Percentiles rank a stretch among this genome's conserved stretches.
phyloP scores from a whole-genome alignment of 228 moss, liverwort and hornwort genomes.

The Sphagnum magellanicum region DNA sequence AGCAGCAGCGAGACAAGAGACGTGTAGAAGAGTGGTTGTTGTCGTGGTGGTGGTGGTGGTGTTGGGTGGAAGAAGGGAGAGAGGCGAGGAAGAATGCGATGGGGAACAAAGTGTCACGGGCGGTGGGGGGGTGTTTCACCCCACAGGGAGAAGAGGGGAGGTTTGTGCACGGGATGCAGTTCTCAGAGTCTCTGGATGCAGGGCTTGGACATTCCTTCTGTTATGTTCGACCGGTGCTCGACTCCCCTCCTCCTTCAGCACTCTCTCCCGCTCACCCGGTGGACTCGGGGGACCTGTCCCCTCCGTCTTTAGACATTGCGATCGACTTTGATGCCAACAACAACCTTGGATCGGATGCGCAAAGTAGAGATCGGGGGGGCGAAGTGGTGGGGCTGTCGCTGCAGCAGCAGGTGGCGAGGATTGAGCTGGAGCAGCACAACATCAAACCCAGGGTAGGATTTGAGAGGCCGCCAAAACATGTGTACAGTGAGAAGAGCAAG shows the following conservation, averaged over 20 bases:
- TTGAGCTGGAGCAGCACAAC: slow-evolving; percentile 14
- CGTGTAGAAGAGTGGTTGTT: no score
- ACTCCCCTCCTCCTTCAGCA: slow-evolving; percentile 31
- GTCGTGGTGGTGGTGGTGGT: no score
- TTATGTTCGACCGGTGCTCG: slow-evolving; percentile 72
- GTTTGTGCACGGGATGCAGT: slow-evolving; percentile 52
- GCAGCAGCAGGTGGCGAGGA: neutral
- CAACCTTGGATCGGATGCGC: slow-evolving; percentile 5
- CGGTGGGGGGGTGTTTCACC: slow-evolving; percentile 68
- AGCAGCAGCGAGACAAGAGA: no score
- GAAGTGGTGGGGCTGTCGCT: neutral
- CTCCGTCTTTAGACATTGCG: slow-evolving; percentile 16
- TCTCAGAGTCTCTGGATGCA: slow-evolving; percentile 91
- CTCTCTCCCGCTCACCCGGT: slow-evolving; percentile 16
- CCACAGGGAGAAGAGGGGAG: slow-evolving; percentile 34
- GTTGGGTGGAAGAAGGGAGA: neutral
- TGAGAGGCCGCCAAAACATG: slow-evolving; percentile 20
- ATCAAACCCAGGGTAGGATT: slow-evolving; percentile 23
- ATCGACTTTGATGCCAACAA: slow-evolving; percentile 1
- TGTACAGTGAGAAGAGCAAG: slow-evolving; percentile 45
- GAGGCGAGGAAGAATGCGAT: slow-evolving; percentile 13
- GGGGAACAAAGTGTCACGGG: slow-evolving; percentile 58
- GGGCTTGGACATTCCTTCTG: slow-evolving; percentile 97
- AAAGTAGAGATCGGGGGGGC: slow-evolving; percentile 5
- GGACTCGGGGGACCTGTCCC: slow-evolving; percentile 23